phyloP scores from a whole-genome alignment of 768 basidiomycete species.

The Clavulina sp. region DNA sequence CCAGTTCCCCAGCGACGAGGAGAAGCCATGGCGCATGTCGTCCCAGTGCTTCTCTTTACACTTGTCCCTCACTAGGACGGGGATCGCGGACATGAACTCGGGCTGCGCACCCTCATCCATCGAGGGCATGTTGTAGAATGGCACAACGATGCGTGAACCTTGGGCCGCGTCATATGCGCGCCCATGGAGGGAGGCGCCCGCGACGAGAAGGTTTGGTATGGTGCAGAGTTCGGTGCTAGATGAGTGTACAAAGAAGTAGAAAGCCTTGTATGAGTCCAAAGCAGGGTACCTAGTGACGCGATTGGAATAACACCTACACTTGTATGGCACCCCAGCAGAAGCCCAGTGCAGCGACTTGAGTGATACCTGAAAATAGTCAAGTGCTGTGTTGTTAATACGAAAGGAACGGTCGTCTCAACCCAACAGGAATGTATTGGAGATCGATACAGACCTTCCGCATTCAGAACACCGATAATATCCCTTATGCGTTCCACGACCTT shows the following conservation, averaged over 20 bases:
- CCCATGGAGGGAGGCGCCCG: background rate
- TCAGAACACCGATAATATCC: background rate
- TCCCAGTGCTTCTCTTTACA: background rate
- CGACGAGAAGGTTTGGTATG: background rate
- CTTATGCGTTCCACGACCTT: background rate
- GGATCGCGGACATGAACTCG: background rate
- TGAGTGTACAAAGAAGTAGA: background rate
- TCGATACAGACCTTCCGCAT: background rate
- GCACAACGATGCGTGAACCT: background rate
- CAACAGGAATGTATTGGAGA: background rate
- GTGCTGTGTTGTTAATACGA: background rate
- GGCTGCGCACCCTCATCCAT: background rate
- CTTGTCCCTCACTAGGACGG: background rate
- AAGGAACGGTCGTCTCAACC: background rate
- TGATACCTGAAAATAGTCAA: background rate
- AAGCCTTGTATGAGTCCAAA: too few species aligned
- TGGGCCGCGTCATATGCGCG: background rate
- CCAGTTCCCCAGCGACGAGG: background rate
- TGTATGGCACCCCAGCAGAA: background rate
- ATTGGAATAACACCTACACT: background rate
- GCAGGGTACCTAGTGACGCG: background rate
- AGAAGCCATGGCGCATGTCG: background rate
- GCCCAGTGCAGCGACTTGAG: background rate
- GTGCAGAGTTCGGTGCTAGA: background rate
- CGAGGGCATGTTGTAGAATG: background rate